Percentiles rank a stretch among this genome's conserved stretches.
These are phyloP conservation scores for Aspergillus wentii DNA, from an alignment of 495 filamentous ascomycete species.

Conservation along the genomic window DNA sequence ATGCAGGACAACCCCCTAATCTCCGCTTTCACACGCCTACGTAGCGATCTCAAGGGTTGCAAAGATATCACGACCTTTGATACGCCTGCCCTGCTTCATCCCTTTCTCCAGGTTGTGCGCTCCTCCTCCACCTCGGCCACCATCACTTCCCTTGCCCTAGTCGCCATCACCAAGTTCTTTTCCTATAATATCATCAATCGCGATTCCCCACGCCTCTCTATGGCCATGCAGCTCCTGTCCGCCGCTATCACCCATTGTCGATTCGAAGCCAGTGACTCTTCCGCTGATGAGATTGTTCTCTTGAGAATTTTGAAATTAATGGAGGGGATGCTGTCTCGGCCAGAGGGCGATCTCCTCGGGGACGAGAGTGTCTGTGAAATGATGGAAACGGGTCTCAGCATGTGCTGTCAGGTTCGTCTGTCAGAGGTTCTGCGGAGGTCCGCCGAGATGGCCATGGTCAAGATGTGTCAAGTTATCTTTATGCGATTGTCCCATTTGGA, in stretches of 20 bases:
- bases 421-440: constrained; percentile 87
- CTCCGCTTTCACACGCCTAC: constrained; percentile 84
- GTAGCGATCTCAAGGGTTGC: constrained; percentile 85
- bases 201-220: constrained; percentile 74
- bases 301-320: constrained; percentile 93
- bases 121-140: constrained; percentile 94
- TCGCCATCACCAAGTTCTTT: constrained; percentile 97
- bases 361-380: constrained; percentile 98
- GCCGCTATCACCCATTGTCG: constrained; percentile 96
- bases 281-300: constrained; percentile 91
- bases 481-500: constrained; percentile 84
- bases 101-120: constrained; percentile 95
- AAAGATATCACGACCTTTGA: constrained; percentile 91
- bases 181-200: constrained; percentile 85
- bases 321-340: constrained; percentile 94
- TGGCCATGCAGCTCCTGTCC: constrained; percentile 92
- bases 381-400: constrained; percentile 97
- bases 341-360: constrained; percentile 83
- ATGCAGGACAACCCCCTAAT: constrained; percentile 98
- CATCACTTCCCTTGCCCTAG: constrained; percentile 89
- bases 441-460: constrained; percentile 95
- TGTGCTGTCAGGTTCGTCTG: constrained; percentile 90
- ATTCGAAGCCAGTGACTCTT: constrained; percentile 92
- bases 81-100: constrained; percentile 83
- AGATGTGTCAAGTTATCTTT: constrained; percentile 98